Percentiles rank a stretch among this genome's conserved stretches.
phyloP scores from a whole-genome alignment of 2,329 filamentous ascomycete genomes.

The Colletotrichum agaves region DNA sequence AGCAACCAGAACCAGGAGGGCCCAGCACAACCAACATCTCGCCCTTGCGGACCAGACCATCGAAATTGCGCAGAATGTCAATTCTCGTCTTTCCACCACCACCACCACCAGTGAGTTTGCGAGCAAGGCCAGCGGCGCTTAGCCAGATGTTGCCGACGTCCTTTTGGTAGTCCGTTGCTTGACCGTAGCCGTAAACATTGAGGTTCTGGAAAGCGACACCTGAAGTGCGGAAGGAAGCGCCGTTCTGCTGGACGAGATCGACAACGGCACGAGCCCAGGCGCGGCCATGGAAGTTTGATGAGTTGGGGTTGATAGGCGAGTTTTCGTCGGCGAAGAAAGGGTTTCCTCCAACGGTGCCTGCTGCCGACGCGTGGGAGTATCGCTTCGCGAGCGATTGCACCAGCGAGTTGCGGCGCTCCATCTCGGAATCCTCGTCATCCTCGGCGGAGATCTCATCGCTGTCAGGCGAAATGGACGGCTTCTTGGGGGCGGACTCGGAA shows the following conservation, averaged over 20 bases:
- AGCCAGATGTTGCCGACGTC: constrained; percentile 72
- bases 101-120: constrained; percentile 60
- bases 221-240: constrained; percentile 66
- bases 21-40: constrained; percentile 83
- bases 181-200: constrained; percentile 75
- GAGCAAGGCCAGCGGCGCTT: constrained; percentile 55
- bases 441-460: constrained; percentile 46
- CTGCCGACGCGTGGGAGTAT: constrained; percentile 61
- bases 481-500: constrained; percentile 40
- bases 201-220: constrained; percentile 75
- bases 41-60: constrained; percentile 75
- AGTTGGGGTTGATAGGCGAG: constrained; percentile 65
- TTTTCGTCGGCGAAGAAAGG: constrained; percentile 63
- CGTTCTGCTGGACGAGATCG: constrained; percentile 61
- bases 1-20: constrained; percentile 79
- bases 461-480: constrained; percentile 29
- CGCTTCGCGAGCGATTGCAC: constrained; percentile 65
- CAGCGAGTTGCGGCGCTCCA: constrained; percentile 61
- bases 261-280: constrained; percentile 72
- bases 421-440: constrained; percentile 55
- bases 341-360: constrained; percentile 52
- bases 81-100: constrained; percentile 66
- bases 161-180: constrained; percentile 77
- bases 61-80: constrained; percentile 75
- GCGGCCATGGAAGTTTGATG: constrained; percentile 62